These are phyloP conservation scores for Lodderomyces pseudojiufengensis DNA, from an alignment of 1,139 yeast species.

Conservation along the genomic window DNA sequence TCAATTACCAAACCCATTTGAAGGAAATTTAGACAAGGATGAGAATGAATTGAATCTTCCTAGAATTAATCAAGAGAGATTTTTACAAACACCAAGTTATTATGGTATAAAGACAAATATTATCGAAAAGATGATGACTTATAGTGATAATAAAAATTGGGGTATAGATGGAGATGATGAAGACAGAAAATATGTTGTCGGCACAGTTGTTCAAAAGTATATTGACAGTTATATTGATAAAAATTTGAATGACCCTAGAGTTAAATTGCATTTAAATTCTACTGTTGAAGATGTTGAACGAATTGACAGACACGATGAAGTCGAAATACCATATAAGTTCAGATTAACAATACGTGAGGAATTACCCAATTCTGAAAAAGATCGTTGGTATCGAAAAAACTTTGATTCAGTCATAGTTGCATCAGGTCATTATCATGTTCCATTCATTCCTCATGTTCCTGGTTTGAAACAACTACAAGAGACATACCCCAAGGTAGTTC, in stretches of 20 bases:
- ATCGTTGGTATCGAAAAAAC: conserved; percentile 22
- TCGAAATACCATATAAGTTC: conserved; percentile 21
- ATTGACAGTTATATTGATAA: conserved; percentile 31
- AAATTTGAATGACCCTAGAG: conserved; percentile 17
- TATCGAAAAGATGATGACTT: conserved; percentile 44
- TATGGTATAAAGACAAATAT: conserved; percentile 37
- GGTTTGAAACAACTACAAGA: conserved; percentile 35
- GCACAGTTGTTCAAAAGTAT: conserved; percentile 27
- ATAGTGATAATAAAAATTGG: conserved; percentile 36
- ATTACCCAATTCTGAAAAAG: conserved; percentile 17
- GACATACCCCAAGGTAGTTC: conserved; percentile 24
- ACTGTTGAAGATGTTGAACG: conserved; percentile 38
- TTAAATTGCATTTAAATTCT: conserved; percentile 25
- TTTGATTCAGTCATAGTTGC: conserved; percentile 29
- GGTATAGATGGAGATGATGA: conserved; percentile 22
- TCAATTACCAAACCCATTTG: conserved; percentile 29
- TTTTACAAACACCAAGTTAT: conserved; percentile 38
- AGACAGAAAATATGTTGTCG: conserved; percentile 24
- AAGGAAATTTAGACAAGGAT: no score
- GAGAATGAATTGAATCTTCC: conserved; percentile 10
- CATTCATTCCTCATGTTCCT: conserved; percentile 31
- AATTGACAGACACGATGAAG: conserved; percentile 13
- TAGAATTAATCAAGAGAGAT: conserved; percentile 19
- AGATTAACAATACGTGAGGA: conserved; percentile 29
- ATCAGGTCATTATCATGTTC: conserved; percentile 34